A percentile compares a stretch with the other conserved stretches of the same genome.
phyloP scores from a whole-genome alignment of 108 stramenopile species.

The Nitzschia sp. region DNA sequence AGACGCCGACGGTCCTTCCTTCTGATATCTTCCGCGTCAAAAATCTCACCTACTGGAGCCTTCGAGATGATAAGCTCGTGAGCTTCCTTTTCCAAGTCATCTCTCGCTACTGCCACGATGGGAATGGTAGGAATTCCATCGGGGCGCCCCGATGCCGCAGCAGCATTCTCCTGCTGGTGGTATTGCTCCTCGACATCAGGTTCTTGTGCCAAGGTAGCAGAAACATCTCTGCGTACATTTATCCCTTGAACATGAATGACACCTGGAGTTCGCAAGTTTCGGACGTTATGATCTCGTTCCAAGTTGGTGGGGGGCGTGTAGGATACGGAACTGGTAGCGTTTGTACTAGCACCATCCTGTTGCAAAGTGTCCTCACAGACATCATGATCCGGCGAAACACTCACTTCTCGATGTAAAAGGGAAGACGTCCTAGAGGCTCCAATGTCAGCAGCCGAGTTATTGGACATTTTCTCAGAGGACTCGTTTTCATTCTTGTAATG shows the following conservation, averaged over 20 bases:
- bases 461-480: too few relatives aligned
- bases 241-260: background rate
- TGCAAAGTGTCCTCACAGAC: background rate
- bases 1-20: background rate
- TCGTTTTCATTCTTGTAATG: too few relatives aligned
- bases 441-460: too few relatives aligned
- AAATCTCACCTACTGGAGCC: background rate
- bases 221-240: background rate
- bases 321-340: background rate
- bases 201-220: background rate
- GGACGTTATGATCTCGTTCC: background rate
- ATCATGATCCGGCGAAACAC: background rate
- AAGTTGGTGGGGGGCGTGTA: background rate
- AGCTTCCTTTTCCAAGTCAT: background rate
- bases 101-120: background rate
- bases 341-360: background rate
- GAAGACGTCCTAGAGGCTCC: too few relatives aligned
- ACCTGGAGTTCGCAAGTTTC: background rate
- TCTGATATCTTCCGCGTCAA: background rate
- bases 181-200: background rate
- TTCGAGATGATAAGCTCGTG: background rate
- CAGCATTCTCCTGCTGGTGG: background rate
- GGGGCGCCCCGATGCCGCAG: background rate
- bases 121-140: background rate
- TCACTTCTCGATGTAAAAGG: too few relatives aligned